Conservation (phyloP, 768 basidiomycete genomes). For the Panus rudis region DNA sequence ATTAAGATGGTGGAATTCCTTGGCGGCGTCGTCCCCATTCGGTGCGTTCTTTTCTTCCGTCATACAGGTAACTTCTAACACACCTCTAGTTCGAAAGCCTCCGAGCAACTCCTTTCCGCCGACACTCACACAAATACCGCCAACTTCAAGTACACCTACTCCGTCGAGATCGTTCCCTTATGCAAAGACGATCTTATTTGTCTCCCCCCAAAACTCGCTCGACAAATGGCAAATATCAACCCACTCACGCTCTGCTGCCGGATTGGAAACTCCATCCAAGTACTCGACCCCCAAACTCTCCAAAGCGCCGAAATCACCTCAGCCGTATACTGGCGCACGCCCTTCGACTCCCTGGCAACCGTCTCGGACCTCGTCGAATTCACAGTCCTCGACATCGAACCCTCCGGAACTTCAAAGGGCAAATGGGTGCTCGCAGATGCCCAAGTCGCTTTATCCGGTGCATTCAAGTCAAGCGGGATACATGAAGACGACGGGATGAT, state of each 20-base stretch:
- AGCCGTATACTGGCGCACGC: slow-evolving; percentile 82
- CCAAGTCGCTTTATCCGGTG: slow-evolving; percentile 81
- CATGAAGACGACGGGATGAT: slow-evolving; percentile 43
- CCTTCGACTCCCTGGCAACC: slow-evolving; percentile 79
- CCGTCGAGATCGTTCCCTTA: slow-evolving; percentile 92
- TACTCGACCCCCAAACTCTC: slow-evolving; percentile 85
- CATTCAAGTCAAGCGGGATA: slow-evolving; percentile 52
- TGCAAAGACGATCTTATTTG: slow-evolving; percentile 98
- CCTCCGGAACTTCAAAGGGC: slow-evolving; percentile 61
- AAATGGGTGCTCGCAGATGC: slow-evolving; percentile 83
- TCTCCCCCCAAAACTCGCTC: slow-evolving; percentile 77
- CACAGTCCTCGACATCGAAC: slow-evolving; percentile 90
- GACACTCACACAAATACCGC: slow-evolving; percentile 91
- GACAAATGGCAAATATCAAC: slow-evolving; percentile 78
- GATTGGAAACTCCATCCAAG: slow-evolving; percentile 85
- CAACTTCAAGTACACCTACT: slow-evolving; percentile 96
- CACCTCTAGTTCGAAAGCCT: slow-evolving; percentile 71
- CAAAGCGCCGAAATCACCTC: slow-evolving; percentile 76
- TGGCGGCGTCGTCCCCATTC: slow-evolving; percentile 75
- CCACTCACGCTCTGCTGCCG: slow-evolving; percentile 85
- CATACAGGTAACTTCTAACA: slow-evolving; percentile 1
- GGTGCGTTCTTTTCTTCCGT: slow-evolving; percentile 41
- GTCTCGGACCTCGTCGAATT: slow-evolving; percentile 89
- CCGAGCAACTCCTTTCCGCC: slow-evolving; percentile 88
- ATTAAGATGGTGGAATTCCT: slow-evolving; percentile 97